Percentiles rank a stretch among this genome's conserved stretches.
phyloP scores from a whole-genome alignment of 176 grass and related monocot species.

The Puccinellia tenuiflora region DNA sequence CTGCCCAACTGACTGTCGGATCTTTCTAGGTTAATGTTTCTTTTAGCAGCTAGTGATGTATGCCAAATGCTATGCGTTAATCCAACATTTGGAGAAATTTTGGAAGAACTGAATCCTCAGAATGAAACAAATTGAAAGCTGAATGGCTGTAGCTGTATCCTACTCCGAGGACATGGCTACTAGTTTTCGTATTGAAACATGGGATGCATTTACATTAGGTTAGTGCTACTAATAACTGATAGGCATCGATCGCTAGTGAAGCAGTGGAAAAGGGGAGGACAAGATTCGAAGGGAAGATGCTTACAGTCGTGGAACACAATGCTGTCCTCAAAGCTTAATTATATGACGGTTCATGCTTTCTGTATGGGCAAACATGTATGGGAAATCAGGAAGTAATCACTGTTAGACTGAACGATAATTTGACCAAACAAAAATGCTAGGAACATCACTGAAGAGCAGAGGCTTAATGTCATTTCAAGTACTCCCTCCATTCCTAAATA shows the following conservation, averaged over 20 bases:
- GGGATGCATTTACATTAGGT: neutral
- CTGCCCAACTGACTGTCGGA: neutral
- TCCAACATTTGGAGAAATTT: neutral
- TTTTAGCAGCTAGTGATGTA: neutral
- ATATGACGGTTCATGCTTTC: neutral
- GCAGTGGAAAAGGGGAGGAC: neutral
- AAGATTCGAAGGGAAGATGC: conserved; percentile 12
- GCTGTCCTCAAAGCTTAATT: neutral
- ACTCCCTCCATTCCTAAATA: too few species aligned
- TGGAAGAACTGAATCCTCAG: neutral
- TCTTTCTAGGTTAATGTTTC: neutral
- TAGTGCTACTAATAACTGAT: neutral
- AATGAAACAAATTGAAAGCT: neutral
- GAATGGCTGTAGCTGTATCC: neutral
- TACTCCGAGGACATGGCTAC: neutral
- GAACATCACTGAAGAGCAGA: neutral
- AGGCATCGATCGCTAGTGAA: neutral
- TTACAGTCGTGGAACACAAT: neutral
- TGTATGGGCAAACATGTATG: neutral
- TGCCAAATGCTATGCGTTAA: neutral
- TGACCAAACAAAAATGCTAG: neutral
- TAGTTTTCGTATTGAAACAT: neutral
- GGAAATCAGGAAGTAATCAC: neutral
- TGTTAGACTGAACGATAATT: neutral
- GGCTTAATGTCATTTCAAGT: neutral